These are phyloP conservation scores for Aspergillus puulaauensis DNA, from an alignment of 2,329 filamentous ascomycete species.

Conservation along the genomic window DNA sequence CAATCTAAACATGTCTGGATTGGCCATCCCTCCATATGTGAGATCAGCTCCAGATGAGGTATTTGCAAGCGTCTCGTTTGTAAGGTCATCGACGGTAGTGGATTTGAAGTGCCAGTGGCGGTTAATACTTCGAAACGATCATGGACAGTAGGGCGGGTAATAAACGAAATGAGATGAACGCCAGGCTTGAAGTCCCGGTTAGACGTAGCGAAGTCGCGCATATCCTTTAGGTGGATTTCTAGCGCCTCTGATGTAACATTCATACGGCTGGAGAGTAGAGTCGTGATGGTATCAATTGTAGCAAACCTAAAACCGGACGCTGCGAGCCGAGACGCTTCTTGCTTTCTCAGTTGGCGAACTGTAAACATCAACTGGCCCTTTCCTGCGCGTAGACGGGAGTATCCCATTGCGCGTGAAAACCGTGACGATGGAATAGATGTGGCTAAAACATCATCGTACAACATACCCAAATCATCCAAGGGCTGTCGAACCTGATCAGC, in stretches of 20 bases:
- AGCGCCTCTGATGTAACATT: slow-evolving; percentile 69
- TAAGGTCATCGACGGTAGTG: slow-evolving; percentile 61
- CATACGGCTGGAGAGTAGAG: slow-evolving; percentile 69
- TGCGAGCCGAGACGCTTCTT: slow-evolving; percentile 64
- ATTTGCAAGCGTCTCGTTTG: slow-evolving; percentile 54
- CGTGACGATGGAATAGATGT: slow-evolving; percentile 53
- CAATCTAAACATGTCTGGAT: slow-evolving; percentile 36
- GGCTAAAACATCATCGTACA: slow-evolving; percentile 74
- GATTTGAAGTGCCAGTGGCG: slow-evolving; percentile 54
- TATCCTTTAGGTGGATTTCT: slow-evolving; percentile 59
- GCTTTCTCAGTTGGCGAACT: slow-evolving; percentile 60
- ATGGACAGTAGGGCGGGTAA: slow-evolving; percentile 49
- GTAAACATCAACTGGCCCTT: slow-evolving; percentile 80
- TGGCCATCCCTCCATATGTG: slow-evolving; percentile 42
- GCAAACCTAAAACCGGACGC: slow-evolving; percentile 79
- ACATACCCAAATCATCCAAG: slow-evolving; percentile 63
- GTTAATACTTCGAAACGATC: slow-evolving; percentile 66
- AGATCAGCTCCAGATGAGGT: slow-evolving; percentile 56
- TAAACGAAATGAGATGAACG: slow-evolving; percentile 45
- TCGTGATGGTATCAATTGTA: slow-evolving; percentile 64
- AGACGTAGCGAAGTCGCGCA: slow-evolving; percentile 56
- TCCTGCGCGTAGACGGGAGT: slow-evolving; percentile 43
- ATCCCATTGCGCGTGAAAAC: slow-evolving; percentile 27
- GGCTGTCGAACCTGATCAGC: slow-evolving; percentile 65
- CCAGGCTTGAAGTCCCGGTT: slow-evolving; percentile 33